Evolutionary conservation across 1,284 basidiomycete species (phyloP), one percentile per base, ranked within the genome.

Genomic region (Pseudozyma tsukubaensis): DNA sequence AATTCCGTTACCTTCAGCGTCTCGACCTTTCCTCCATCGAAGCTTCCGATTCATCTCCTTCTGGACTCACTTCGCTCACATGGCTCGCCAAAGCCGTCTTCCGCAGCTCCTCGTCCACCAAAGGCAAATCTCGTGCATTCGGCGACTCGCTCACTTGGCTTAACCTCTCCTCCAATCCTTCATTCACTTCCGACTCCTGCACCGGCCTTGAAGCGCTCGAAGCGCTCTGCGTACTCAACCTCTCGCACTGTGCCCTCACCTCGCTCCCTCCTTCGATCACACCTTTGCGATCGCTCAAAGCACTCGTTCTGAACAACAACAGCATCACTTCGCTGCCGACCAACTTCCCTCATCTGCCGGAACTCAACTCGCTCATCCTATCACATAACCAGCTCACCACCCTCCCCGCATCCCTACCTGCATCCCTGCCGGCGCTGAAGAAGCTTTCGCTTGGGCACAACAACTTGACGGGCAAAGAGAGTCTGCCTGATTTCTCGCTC

Each of bases 301-400:
- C 82, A 6, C 74, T 84, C 5, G 75, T 84, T 5, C 70, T 84
- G 18, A 76, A 68, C 53, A 68, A 83, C 57, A 84, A 84, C 43
- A 37, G 42, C 3, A 59, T 84, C 49, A 29, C 37, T 3, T 35
- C 50, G 18, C 49, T 80, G 1, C 64, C 77, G 0, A 24, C 36
- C 3, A 29, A 62, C 1, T 69, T 84, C 21, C 83, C 83, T 4
- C 68, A 78, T 34, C 50, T 84, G 16, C 79, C 82, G 0, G 72
- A 83, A 19, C 79, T 84, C 64, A 84, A 84, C 59, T 83, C 83
- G 39, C 73, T 84, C 35, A 76, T 83, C 12, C 71, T 84, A 12
- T 83, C 82, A 19, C 63, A 81, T 45, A 84, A 84, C 58, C 21
- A 65, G 42, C 55, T 84, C 32, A 56, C 21, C 0, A n/a, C 47